These are phyloP conservation scores for Alternaria sp. DNA, from an alignment of 2,329 filamentous ascomycete genomes.

Conservation along the genomic window DNA sequence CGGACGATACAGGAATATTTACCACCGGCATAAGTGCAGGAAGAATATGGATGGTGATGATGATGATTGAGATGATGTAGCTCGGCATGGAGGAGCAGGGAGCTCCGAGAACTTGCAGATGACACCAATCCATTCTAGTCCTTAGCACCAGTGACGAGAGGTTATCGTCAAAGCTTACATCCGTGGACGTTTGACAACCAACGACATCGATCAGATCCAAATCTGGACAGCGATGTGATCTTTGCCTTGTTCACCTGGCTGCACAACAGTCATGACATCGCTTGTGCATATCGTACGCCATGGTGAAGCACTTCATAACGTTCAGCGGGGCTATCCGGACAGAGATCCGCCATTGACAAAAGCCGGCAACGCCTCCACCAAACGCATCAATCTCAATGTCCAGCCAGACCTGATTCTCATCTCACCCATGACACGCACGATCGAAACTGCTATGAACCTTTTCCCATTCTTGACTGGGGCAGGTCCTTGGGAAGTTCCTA, in stretches of 20 bases:
- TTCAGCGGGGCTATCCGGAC: constrained; percentile 21
- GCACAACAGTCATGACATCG: not conserved
- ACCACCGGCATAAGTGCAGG: not conserved
- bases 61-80: not conserved
- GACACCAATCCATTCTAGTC: not conserved
- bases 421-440: constrained; percentile 35
- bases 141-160: not conserved
- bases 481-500: constrained; percentile 3
- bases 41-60: not conserved
- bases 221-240: not conserved
- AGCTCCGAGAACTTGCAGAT: not conserved
- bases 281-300: constrained; percentile 31
- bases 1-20: not conserved
- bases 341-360: constrained; percentile 32
- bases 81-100: not conserved
- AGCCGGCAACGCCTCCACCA: constrained; percentile 19
- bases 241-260: not conserved
- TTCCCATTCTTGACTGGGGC: constrained; percentile 19
- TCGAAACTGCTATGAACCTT: constrained; percentile 33
- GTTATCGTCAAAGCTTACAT: not conserved
- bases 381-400: constrained; percentile 11
- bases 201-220: not conserved
- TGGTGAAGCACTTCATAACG: constrained; percentile 33
- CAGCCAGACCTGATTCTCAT: constrained; percentile 31
- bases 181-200: not conserved